Percentiles rank a stretch among this genome's conserved stretches.
Conservation (phyloP, 768 basidiomycete genomes). For the Nidularia sp. region DNA sequence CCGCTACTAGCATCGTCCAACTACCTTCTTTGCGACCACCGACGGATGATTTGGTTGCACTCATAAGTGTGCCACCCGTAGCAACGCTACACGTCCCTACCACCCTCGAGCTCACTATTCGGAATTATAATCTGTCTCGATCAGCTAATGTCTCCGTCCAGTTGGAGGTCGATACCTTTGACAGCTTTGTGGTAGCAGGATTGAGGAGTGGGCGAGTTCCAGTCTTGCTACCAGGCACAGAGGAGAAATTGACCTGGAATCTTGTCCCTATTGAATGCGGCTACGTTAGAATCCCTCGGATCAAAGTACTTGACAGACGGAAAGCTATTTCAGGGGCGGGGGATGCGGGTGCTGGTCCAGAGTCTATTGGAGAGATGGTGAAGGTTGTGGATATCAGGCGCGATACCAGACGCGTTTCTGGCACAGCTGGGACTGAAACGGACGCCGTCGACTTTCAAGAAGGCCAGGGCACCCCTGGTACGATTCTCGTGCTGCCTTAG, state of each 20-base stretch:
- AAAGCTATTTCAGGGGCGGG: slow-evolving; percentile 23
- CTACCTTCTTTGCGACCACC: slow-evolving; percentile 66
- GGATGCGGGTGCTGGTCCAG: slow-evolving; percentile 33
- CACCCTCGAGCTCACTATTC: slow-evolving; percentile 50
- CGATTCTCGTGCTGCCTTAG: slow-evolving; percentile 30
- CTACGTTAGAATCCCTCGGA: slow-evolving; percentile 52
- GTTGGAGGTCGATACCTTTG: slow-evolving; percentile 63
- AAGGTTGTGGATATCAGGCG: slow-evolving; percentile 50
- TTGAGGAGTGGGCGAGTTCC: slow-evolving; percentile 63
- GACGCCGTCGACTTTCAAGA: slow-evolving; percentile 10
- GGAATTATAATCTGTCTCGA: slow-evolving; percentile 61
- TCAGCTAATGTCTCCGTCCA: slow-evolving; percentile 70
- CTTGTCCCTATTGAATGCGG: slow-evolving; percentile 77
- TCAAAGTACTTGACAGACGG: slow-evolving; percentile 55
- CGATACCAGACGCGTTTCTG: slow-evolving; percentile 21
- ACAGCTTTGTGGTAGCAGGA: slow-evolving; percentile 82
- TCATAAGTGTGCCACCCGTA: slow-evolving; percentile 57
- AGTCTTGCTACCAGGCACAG: slow-evolving; percentile 68
- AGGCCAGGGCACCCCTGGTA: slow-evolving; percentile 12
- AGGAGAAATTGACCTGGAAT: slow-evolving; percentile 63
- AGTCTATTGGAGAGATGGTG: slow-evolving; percentile 43
- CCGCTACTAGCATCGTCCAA: slow-evolving; percentile 44
- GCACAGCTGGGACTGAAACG: slow-evolving; percentile 5
- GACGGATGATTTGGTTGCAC: slow-evolving; percentile 58
- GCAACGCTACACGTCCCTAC: slow-evolving; percentile 63